Evolutionary conservation across 768 basidiomycete genomes (phyloP).

Genomic region (Leccinellum luteum): DNA sequence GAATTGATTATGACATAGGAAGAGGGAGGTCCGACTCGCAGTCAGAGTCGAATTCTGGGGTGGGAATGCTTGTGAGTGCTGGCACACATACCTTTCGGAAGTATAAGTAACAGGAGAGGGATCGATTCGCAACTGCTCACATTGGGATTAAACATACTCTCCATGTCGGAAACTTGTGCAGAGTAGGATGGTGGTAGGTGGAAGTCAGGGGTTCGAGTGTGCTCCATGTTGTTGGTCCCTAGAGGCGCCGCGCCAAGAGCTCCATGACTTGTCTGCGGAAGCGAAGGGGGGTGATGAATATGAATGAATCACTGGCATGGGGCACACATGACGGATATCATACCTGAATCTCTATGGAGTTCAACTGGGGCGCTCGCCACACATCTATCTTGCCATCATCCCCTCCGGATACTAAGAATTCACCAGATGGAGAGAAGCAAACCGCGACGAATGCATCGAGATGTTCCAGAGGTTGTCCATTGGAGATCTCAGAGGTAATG

Average conservation of each 20-base stretch:
- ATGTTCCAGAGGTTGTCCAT: not conserved
- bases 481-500: not conserved
- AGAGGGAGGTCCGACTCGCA: not conserved
- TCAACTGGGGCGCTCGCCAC: not conserved
- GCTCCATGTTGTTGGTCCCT: not conserved
- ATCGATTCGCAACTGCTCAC: not conserved
- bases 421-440: not conserved
- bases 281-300: not conserved
- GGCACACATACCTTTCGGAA: not conserved
- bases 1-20: not conserved
- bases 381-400: not conserved
- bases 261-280: not conserved
- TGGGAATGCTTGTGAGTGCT: not conserved
- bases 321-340: not conserved
- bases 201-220: not conserved
- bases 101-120: not conserved
- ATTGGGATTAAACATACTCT: not conserved
- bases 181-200: not conserved
- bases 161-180: no score
- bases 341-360: not conserved
- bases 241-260: not conserved
- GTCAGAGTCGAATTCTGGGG: no score
- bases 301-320: no score
- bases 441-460: accelerated
- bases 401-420: not conserved